A percentile compares a stretch with the other conserved stretches of the same genome.
These are phyloP conservation scores for Arthroderma uncinatum DNA, from an alignment of 2,329 filamentous ascomycete species.

Conservation along the genomic window DNA sequence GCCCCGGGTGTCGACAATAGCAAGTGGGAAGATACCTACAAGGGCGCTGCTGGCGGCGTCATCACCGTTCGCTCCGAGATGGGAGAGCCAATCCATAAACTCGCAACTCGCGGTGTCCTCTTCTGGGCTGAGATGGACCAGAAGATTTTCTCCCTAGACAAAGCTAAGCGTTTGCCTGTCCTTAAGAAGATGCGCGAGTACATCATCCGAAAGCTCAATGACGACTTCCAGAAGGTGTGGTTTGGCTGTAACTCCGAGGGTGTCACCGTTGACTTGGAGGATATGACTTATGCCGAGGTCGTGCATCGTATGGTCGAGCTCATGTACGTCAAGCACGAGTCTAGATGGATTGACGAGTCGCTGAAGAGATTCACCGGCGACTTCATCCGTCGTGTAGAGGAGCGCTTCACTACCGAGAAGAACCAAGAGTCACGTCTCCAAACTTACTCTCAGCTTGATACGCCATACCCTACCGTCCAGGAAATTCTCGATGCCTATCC, in stretches of 20 bases:
- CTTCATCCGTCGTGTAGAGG: conserved; percentile 93
- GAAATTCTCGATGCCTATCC: conserved; percentile 73
- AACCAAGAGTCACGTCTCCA: conserved; percentile 75
- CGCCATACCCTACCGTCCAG: conserved; percentile 67
- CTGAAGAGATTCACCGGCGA: conserved; percentile 76
- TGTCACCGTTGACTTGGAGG: conserved; percentile 74
- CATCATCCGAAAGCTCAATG: conserved; percentile 92
- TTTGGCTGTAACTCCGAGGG: conserved; percentile 77
- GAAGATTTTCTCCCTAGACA: conserved; percentile 93
- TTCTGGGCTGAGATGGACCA: conserved; percentile 99
- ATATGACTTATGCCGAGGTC: conserved; percentile 91
- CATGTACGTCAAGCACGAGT: conserved; percentile 83
- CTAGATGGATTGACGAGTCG: conserved; percentile 81
- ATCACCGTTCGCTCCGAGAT: conserved; percentile 97
- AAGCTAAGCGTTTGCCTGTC: conserved; percentile 80
- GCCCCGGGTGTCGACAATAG: conserved; percentile 69
- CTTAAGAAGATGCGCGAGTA: conserved; percentile 79
- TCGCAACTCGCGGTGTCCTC: conserved; percentile 85
- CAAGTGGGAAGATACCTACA: conserved; percentile 89
- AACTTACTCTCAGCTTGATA: conserved; percentile 74
- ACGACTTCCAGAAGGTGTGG: conserved; percentile 95
- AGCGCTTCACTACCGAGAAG: conserved; percentile 69
- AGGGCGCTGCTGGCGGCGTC: conserved; percentile 79
- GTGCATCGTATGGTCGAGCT: conserved; percentile 78
- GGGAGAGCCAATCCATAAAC: conserved; percentile 98